Base-by-base conservation (phyloP, 106 monocot genomes). In the Hemerocallis citrina region DNA sequence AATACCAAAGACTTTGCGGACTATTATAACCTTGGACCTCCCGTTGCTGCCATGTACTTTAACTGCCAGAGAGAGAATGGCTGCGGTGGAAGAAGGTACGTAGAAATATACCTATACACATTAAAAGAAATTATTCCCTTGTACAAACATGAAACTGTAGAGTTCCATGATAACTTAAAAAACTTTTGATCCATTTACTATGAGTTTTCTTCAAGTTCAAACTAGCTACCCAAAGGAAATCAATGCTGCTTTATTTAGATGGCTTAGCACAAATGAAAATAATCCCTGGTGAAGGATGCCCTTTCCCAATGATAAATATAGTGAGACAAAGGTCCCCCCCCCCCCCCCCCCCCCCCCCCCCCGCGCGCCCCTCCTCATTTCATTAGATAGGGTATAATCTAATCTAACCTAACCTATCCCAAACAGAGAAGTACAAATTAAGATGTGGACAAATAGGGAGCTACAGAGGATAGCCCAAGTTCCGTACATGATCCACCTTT, bases 51-150 rank as follows among this genome's bases (percentile, higher is more conserved):
- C 44, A 40, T 78, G 38, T 78, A 68, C 48, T 78, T 72, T 50
- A 78, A 78, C 55, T 78, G 78, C 42, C 78, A 78, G 55, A 78
- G 78, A 41, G 78, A 78, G 63, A 64, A 46, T 44, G 78, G 78
- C 20, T 78, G 72, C 34, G 78, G 78, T 27, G 78, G 78, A 43
- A 70, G 76, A 76, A 76, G 76, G 77, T 77, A 69, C 35, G 11
- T 36, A 34, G 5, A 21, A 25, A 33, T 28, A 34, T 19, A 9
- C 28, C n/a, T 24, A 33, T 23, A n/a, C n/a, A n/a, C 35, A 44
- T 19, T 17, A 44, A 14, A 44, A 44, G 14, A 44, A 11, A 14
- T 16, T 16, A 44, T 14, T 44, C 44, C 14, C 32, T 1, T 29
- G 13, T n/a, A n/a, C n/a, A n/a, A n/a, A n/a, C n/a, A n/a, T n/a